Evolutionary conservation across 192 early-diverging fungal genomes (phyloP), one percentile per base, ranked within the genome.

Genomic region (Podila verticillata): DNA sequence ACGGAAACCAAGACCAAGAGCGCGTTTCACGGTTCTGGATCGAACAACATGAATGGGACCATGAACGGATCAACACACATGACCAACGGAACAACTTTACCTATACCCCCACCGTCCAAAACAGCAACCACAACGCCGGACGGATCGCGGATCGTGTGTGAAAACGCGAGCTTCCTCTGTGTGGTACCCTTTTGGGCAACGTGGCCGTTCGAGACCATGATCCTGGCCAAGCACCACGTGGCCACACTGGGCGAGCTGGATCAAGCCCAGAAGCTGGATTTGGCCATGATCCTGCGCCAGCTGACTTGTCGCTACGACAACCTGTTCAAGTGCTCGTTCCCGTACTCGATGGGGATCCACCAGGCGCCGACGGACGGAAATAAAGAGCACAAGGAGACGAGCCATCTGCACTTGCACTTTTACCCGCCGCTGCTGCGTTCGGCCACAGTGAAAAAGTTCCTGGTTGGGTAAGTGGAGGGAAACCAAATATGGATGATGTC

Each of bases 291-390:
- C 48, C 72, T 98, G 17, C 84, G 91, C 12, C 83, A 87, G 7
- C 86, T 97, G 15, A 94, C 96, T 6, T 92, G 90, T 61, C 89
- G 92, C 12, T 99, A 99, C 84, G 97, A 99, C 73, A 97, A 97
- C 73, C 57, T 99, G 24, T 99, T 99, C 75, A 61, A 90, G 61
- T 93, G 90, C 72, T 92, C 91, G 28, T 99, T 99, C 83, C 96
- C 97, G 1, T 99, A 99, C 82, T 96, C 95, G 3, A 97, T 97
- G 96, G 97, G 97, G 1, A 77, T 99, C 63, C 97, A 99, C 82
- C 93, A 95, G 63, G 88, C 95, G 2, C 96, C 96, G 0, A 84
- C 91, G 2, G 87, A 89, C 57, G 84, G 72, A 0, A 28, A 68
- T n/a, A 72, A 86, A 12, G 82, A 89, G 4, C 83, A 91, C 51